These are phyloP conservation scores for Parathielavia appendiculata DNA, from an alignment of 495 filamentous ascomycete species.

Conservation along the genomic window DNA sequence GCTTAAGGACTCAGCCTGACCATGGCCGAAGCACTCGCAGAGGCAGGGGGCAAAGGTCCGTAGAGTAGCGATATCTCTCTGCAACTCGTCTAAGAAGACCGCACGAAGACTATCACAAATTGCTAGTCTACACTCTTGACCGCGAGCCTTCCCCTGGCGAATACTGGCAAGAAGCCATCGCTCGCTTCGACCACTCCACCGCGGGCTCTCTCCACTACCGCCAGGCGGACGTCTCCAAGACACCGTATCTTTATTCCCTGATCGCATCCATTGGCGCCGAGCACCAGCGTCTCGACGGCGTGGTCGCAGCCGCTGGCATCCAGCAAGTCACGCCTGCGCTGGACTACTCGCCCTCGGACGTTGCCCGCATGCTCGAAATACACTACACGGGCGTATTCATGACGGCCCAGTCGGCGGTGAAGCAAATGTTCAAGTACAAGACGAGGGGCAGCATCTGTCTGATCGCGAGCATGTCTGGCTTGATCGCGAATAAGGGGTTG, in stretches of 20 bases:
- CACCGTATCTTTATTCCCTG: conserved; percentile 46
- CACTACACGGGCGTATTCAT: conserved; percentile 77
- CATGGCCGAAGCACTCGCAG: conserved; percentile 63
- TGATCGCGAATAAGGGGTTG: conserved; percentile 66
- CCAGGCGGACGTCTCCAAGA: conserved; percentile 60
- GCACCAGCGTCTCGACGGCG: conserved; percentile 58
- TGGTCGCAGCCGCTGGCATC: conserved; percentile 72
- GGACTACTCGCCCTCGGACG: conserved; percentile 62
- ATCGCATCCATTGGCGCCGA: conserved; percentile 52
- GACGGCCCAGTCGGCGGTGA: conserved; percentile 64
- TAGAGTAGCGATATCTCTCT: background rate
- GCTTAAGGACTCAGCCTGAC: conserved; percentile 59
- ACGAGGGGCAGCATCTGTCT: conserved; percentile 67
- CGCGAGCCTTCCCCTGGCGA: conserved; percentile 43
- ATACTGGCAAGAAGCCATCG: conserved; percentile 47
- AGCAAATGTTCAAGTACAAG: conserved; percentile 70
- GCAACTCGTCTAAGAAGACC: background rate
- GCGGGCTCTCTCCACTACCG: conserved; percentile 57
- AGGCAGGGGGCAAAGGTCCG: conserved; percentile 62
- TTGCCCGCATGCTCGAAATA: conserved; percentile 65
- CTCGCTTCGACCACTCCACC: conserved; percentile 43
- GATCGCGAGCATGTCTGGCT: conserved; percentile 70
- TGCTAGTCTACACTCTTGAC: conserved; percentile 61
- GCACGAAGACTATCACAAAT: background rate
- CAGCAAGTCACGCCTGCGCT: conserved; percentile 66